phyloP scores from a whole-genome alignment of 352 stramenopile species.

The Pythium oligandrum region DNA sequence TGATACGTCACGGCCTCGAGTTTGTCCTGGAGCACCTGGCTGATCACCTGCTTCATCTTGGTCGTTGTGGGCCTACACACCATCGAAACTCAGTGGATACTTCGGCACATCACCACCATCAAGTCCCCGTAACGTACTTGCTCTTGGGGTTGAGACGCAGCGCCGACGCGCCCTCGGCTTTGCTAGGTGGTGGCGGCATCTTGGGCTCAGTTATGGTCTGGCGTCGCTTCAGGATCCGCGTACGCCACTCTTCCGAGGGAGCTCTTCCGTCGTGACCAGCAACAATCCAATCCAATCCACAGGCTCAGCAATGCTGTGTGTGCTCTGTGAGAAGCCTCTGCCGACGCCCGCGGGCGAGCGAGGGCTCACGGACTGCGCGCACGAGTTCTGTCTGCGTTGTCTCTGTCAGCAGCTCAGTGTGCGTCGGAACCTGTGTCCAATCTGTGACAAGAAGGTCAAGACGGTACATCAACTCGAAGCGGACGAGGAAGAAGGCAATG shows the following conservation, averaged over 20 bases:
- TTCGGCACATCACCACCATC: neutral
- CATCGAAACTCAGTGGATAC: neutral
- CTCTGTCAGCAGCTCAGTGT: constrained; percentile 45
- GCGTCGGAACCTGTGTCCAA: constrained; percentile 64
- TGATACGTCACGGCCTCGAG: constrained; percentile 59
- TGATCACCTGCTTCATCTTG: constrained; percentile 79
- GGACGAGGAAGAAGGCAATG: constrained; percentile 3
- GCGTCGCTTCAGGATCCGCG: constrained; percentile 18
- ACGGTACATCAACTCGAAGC: constrained; percentile 44
- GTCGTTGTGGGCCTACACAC: constrained; percentile 51
- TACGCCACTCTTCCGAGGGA: constrained; percentile 5
- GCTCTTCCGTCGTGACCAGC: constrained; percentile 1
- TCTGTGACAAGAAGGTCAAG: constrained; percentile 54
- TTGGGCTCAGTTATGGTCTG: neutral
- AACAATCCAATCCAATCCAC: neutral
- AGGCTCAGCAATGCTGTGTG: constrained; percentile 28
- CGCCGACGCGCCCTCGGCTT: constrained; percentile 32
- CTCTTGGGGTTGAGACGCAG: constrained; percentile 57
- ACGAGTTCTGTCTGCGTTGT: constrained; percentile 78
- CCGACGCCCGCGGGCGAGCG: constrained; percentile 27
- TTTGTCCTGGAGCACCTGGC: constrained; percentile 60
- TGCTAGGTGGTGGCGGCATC: constrained; percentile 36
- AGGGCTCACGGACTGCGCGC: constrained; percentile 71
- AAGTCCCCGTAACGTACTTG: constrained; percentile 20
- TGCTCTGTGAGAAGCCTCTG: constrained; percentile 49